Evolutionary conservation across 2,329 filamentous ascomycete genomes (phyloP).

Genomic region (Claviceps monticola): DNA sequence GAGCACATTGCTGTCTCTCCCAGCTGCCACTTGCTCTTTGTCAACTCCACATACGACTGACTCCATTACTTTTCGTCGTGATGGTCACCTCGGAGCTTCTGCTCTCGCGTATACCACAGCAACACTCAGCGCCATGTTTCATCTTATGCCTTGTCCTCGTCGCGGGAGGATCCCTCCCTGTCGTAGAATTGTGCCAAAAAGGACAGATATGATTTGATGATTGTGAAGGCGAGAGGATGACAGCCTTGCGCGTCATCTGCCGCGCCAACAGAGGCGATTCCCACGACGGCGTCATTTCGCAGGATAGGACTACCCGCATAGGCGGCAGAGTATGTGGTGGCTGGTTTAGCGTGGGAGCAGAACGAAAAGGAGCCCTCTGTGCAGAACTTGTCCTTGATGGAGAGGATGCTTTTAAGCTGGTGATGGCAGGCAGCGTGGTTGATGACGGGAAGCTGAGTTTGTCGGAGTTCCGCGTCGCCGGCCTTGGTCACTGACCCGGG

Average conservation of each 20-base stretch:
- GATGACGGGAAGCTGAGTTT: not conserved
- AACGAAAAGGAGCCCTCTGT: not conserved
- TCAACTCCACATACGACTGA: too few species aligned
- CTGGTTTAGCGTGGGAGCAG: too few species aligned
- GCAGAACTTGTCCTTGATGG: slow-evolving; percentile 1
- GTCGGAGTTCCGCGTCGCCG: too few species aligned
- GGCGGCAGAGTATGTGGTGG: not conserved
- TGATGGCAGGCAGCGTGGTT: not conserved
- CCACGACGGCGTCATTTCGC: not conserved
- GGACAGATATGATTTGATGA: not conserved
- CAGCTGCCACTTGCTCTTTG: too few species aligned
- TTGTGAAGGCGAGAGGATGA: not conserved
- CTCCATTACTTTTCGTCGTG: too few species aligned
- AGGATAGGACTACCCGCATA: slow-evolving; percentile 1
- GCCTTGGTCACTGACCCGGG: too few species aligned
- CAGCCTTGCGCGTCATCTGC: not conserved
- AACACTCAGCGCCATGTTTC: too few species aligned
- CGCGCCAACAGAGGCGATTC: not conserved
- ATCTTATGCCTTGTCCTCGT: too few species aligned
- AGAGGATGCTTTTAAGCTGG: not conserved
- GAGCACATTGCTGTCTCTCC: too few species aligned
- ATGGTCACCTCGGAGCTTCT: too few species aligned
- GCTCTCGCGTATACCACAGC: too few species aligned
- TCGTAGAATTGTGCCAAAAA: not conserved
- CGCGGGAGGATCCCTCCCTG: not conserved